Conservation (phyloP, 2,329 filamentous ascomycete genomes). For the Chaetoscypha palmicola region DNA sequence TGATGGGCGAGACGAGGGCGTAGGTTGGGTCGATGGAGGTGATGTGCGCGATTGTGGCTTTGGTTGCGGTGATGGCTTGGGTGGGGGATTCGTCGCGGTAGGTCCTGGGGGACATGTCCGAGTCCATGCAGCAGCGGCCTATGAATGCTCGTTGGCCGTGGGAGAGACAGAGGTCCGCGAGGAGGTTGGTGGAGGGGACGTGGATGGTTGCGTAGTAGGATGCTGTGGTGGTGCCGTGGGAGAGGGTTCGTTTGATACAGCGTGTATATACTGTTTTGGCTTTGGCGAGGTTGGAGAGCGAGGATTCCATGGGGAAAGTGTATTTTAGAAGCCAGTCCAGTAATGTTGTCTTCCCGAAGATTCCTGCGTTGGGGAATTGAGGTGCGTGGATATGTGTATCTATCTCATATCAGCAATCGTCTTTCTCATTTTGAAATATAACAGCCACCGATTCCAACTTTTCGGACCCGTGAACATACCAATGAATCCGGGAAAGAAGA, state of each 20-base stretch:
- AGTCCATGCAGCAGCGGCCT: conserved; percentile 94
- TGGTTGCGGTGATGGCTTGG: conserved; percentile 48
- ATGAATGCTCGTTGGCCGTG: conserved; percentile 84
- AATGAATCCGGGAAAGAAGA: conserved; percentile 81
- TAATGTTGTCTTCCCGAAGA: conserved; percentile 89
- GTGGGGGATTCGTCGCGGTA: conserved; percentile 69
- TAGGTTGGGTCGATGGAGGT: conserved; percentile 55
- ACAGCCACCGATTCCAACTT: too few species aligned
- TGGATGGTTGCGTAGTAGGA: conserved; percentile 93
- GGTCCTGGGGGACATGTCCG: conserved; percentile 58
- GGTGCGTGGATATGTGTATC: conserved; percentile 94
- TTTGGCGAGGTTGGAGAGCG: conserved; percentile 54
- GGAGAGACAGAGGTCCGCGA: conserved; percentile 73
- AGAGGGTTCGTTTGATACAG: conserved; percentile 71
- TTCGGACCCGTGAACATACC: too few species aligned
- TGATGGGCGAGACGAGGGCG: conserved; percentile 65
- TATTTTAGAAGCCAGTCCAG: conserved; percentile 91
- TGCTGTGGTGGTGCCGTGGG: conserved; percentile 87
- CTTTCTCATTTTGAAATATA: conserved; percentile 1
- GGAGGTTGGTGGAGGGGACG: conserved; percentile 80
- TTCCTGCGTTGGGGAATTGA: conserved; percentile 88
- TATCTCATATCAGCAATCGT: conserved; percentile 33
- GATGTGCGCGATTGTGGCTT: conserved; percentile 59
- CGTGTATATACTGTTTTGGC: conserved; percentile 69
- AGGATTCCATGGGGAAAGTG: conserved; percentile 87